Percentiles rank a stretch among this genome's conserved stretches.
Evolutionary conservation across 345 rosid genomes (phyloP).

Genomic region (Citrus sinensis): DVS_A1.0 CM039162.1:31934501-31935000

Average conservation of each 20-base stretch:
- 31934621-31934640: neutral
- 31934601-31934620: neutral
- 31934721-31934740: neutral
- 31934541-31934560: neutral
- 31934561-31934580: neutral
- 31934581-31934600: neutral
- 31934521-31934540: neutral
- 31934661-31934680: neutral
- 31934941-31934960: constrained; percentile 23
- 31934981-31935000: neutral
- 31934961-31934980: neutral
- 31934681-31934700: neutral
- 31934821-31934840: constrained; percentile 96
- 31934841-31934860: constrained; percentile 86
- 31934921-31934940: constrained; percentile 98
- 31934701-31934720: neutral
- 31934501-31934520: neutral
- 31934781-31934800: constrained; percentile 23
- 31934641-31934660: neutral
- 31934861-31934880: constrained; percentile 75
- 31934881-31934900: constrained; percentile 59
- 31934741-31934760: neutral
- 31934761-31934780: neutral
- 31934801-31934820: constrained; percentile 81
- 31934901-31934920: constrained; percentile 84